Evolutionary conservation across 2,329 filamentous ascomycete genomes (phyloP), one percentile per base, ranked within the genome.

Genomic region (Ceratocystis diversiconidia): DNA sequence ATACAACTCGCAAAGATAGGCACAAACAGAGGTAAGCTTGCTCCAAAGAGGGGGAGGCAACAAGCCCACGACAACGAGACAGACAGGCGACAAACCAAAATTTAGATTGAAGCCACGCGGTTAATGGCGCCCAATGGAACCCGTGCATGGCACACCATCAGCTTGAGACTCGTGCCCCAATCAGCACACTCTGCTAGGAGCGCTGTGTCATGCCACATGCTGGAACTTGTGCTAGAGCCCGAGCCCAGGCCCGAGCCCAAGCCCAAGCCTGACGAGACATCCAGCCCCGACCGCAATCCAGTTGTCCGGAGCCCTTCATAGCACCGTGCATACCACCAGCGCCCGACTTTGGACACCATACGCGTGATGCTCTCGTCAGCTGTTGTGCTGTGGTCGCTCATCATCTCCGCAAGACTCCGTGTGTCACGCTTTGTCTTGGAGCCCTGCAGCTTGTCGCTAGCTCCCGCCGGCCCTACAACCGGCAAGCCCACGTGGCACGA

Each of bases 301-400:
- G 8, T 50, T 4, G 17, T 17, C n/a, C 17, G 3, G 3, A 44
- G 32, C 66, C 82, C 84, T 75, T 96, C 92, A 73, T 96, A 97
- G 78, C 92, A 96, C 63, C 88, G 85, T 8, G 85, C 89, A 75
- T 96, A 97, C 94, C 94, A 99, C 90, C 92, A 97, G 55, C 94
- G 83, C 1, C 91, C 92, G 10, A 97, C 92, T 69, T 86, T 87
- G 17, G 91, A 88, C 25, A 97, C 91, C 80, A 95, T 95, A 72
- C 90, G 92, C 15, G 90, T 90, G 72, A 97, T 96, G 69, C 85
- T 87, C 72, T 91, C 89, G 70, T 96, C 90, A 25, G 88, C 87
- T 15, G 82, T 78, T 0, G 84, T 79, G n/a, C 83, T 82, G 44
- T 85, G 80, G 69, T 90, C 86, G 36, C 81, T 85, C 75, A 90